These are phyloP conservation scores for Trapa incisa DNA, from an alignment of 345 rosid genomes.

Conservation along the genomic window DNA sequence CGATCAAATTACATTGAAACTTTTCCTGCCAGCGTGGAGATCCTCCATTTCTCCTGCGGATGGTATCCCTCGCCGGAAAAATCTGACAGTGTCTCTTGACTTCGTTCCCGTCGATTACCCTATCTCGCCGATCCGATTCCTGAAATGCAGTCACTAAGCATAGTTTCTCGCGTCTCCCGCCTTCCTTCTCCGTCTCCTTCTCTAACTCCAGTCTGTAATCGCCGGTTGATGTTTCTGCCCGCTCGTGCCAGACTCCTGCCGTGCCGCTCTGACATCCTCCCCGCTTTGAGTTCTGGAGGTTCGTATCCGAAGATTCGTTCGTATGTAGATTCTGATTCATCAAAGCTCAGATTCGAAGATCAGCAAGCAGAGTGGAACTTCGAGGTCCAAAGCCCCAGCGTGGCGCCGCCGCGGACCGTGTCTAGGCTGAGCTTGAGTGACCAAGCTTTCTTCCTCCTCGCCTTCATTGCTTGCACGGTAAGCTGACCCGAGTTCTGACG, in stretches of 20 bases:
- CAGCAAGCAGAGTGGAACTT: slow-evolving; percentile 27
- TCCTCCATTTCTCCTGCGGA: too few relatives aligned
- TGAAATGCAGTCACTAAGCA: slow-evolving; percentile 14
- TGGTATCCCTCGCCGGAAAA: too few relatives aligned
- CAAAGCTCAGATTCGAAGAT: slow-evolving; percentile 19
- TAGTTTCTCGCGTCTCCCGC: slow-evolving; percentile 5
- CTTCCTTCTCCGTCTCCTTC: slow-evolving; percentile 12
- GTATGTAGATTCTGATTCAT: slow-evolving; percentile 8
- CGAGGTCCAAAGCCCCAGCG: slow-evolving; percentile 33
- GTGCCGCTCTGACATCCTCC: slow-evolving; percentile 18
- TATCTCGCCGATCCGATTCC: background rate
- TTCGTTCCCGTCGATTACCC: slow-evolving; percentile 6
- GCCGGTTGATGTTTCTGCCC: slow-evolving; percentile 11
- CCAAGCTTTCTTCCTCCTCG: slow-evolving; percentile 61
- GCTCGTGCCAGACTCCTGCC: slow-evolving; percentile 11
- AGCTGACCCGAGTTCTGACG: too few relatives aligned
- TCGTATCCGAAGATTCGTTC: slow-evolving; percentile 8
- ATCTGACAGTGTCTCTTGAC: background rate
- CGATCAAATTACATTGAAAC: too few relatives aligned
- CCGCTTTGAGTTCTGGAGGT: slow-evolving; percentile 13
- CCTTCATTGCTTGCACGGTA: slow-evolving; percentile 41
- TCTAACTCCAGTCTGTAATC: slow-evolving; percentile 10
- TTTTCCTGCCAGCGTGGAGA: too few relatives aligned
- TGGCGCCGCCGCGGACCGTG: slow-evolving; percentile 28
- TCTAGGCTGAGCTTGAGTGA: slow-evolving; percentile 44